phyloP scores from a whole-genome alignment of 2,329 filamentous ascomycete species.

The Pyrenochaeta sp. region DNA sequence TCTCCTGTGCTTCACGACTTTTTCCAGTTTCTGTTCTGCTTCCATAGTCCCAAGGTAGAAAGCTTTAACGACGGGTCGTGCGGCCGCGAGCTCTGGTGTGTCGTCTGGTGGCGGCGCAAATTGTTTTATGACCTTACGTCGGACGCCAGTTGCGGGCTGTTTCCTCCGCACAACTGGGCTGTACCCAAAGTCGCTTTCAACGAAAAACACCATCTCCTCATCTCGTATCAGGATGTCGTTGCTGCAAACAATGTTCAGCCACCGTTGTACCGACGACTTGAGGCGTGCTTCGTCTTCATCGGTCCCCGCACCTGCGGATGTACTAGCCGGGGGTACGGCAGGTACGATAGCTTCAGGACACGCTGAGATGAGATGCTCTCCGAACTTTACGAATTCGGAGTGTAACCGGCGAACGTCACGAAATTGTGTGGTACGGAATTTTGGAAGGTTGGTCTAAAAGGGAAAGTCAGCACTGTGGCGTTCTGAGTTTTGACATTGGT shows the following conservation, averaged over 20 bases:
- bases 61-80: conserved; percentile 88
- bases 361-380: conserved; percentile 94
- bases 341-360: conserved; percentile 96
- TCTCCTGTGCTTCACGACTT: conserved; percentile 88
- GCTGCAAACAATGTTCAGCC: conserved; percentile 91
- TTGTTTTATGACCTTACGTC: conserved; percentile 95
- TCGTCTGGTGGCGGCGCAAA: conserved; percentile 98
- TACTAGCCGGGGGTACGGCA: conserved; percentile 92
- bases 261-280: conserved; percentile 88
- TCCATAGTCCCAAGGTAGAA: conserved; percentile 98
- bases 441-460: conserved; percentile 91
- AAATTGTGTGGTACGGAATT: conserved; percentile 97
- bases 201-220: conserved; percentile 96
- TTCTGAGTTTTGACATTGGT: neutral
- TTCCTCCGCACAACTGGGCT: conserved; percentile 95
- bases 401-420: conserved; percentile 95
- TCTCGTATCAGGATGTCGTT: conserved; percentile 94
- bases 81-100: conserved; percentile 90
- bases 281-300: conserved; percentile 93
- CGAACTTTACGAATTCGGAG: conserved; percentile 95
- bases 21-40: conserved; percentile 95
- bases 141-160: conserved; percentile 94
- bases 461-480: conserved; percentile 12
- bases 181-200: conserved; percentile 99
- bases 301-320: conserved; percentile 91